phyloP scores from a whole-genome alignment of 2,329 filamentous ascomycete species.

The Beauveria caledonica region DNA sequence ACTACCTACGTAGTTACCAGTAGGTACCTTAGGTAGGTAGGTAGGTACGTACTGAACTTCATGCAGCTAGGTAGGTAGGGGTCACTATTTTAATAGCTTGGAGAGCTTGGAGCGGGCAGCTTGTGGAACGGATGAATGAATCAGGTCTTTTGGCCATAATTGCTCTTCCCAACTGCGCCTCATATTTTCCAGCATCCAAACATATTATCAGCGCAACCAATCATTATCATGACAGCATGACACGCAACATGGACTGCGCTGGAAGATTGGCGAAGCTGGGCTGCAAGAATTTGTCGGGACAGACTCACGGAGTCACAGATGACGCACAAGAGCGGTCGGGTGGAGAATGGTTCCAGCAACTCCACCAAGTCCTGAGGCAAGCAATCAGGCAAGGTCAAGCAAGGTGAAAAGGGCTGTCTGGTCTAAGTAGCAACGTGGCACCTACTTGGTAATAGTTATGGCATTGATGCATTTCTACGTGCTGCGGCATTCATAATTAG shows the following conservation, averaged over 20 bases:
- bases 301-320: not conserved
- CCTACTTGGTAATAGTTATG: too few relatives aligned
- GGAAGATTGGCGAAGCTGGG: not conserved
- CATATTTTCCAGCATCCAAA: not conserved
- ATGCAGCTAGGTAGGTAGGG: not conserved
- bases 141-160: not conserved
- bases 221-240: not conserved
- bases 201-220: not conserved
- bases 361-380: not conserved
- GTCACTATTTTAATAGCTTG: not conserved
- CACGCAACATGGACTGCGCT: not conserved
- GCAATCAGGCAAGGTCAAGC: not conserved
- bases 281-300: not conserved
- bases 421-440: too few relatives aligned
- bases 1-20: too few relatives aligned
- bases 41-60: too few relatives aligned
- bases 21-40: too few relatives aligned
- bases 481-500: too few relatives aligned
- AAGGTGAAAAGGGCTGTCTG: not conserved
- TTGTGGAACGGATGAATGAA: not conserved
- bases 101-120: not conserved
- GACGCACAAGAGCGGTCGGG: constrained; percentile 5
- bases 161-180: not conserved
- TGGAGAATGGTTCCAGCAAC: not conserved
- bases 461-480: too few relatives aligned